These are phyloP conservation scores for Selenicereus undatus DNA, from an alignment of 148 eudicot genomes.

Conservation along the genomic window DNA sequence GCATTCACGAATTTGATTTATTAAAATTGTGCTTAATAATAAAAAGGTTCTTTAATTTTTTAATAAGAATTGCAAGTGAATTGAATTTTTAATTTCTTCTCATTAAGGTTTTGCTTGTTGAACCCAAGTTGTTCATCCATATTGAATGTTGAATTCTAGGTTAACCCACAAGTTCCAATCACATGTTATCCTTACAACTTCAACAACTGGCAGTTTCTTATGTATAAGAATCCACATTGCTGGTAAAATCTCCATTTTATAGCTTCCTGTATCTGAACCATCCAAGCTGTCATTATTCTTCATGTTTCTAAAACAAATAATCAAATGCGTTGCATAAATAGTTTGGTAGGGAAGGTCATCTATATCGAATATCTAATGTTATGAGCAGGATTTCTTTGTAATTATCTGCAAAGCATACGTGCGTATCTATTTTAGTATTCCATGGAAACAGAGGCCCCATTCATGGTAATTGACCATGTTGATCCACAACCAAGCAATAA, in stretches of 20 bases:
- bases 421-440: constrained; percentile 7
- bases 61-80: no score
- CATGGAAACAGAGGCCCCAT: background rate
- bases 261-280: background rate
- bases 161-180: background rate
- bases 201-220: background rate
- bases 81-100: no score
- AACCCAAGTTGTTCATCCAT: no score
- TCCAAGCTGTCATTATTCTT: background rate
- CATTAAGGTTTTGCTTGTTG: background rate
- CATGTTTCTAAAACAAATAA: background rate
- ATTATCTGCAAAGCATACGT: background rate
- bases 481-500: background rate
- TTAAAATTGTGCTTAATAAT: no score
- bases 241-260: background rate
- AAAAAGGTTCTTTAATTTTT: no score
- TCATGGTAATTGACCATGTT: constrained; percentile 3
- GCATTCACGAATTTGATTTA: no score
- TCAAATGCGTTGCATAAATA: background rate
- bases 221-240: background rate
- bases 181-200: background rate
- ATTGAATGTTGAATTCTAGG: no score
- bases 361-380: background rate
- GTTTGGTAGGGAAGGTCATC: background rate
- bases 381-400: background rate